These are phyloP conservation scores for Fistulinella cinereoalba DNA, from an alignment of 1,284 basidiomycete species.

Conservation along the genomic window DNA sequence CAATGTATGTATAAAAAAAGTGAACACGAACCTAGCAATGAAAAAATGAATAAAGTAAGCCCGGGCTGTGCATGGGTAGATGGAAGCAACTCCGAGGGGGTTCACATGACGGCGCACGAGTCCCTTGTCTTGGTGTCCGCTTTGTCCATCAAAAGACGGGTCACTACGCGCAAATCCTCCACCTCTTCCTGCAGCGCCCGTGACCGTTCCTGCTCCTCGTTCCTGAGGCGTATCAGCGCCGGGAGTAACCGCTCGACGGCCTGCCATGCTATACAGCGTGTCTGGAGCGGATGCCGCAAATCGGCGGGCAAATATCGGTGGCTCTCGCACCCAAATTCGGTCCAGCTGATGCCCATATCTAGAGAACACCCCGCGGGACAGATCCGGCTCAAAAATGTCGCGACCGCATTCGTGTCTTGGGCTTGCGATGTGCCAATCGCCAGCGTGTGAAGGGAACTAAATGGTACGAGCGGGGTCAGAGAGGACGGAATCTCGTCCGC, in stretches of 20 bases:
- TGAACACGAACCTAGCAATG: too few species aligned
- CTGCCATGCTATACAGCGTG: constrained; percentile 42
- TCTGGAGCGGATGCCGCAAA: constrained; percentile 22
- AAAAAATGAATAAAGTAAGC: too few species aligned
- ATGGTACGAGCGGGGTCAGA: constrained; percentile 35
- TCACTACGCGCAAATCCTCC: constrained; percentile 50
- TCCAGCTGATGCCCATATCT: constrained; percentile 45
- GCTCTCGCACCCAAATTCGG: constrained; percentile 15
- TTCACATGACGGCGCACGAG: constrained; percentile 20
- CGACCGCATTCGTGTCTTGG: constrained; percentile 36
- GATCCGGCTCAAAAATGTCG: constrained; percentile 54
- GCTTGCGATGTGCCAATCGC: constrained; percentile 51
- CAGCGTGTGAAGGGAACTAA: constrained; percentile 40
- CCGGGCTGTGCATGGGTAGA: too few species aligned
- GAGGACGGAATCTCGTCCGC: constrained; percentile 23
- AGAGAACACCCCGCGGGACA: constrained; percentile 42
- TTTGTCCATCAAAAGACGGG: constrained; percentile 43
- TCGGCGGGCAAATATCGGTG: constrained; percentile 25
- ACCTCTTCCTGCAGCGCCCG: constrained; percentile 45
- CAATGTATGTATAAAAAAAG: too few species aligned
- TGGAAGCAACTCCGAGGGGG: too few species aligned
- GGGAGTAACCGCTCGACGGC: constrained; percentile 47
- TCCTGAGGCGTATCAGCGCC: constrained; percentile 44
- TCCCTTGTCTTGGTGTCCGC: constrained; percentile 14
- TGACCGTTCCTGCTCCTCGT: constrained; percentile 46